Evolutionary conservation across 106 monocot genomes (phyloP), one percentile per base, ranked within the genome.

Genomic region (Dendrobium officinale): DNA sequence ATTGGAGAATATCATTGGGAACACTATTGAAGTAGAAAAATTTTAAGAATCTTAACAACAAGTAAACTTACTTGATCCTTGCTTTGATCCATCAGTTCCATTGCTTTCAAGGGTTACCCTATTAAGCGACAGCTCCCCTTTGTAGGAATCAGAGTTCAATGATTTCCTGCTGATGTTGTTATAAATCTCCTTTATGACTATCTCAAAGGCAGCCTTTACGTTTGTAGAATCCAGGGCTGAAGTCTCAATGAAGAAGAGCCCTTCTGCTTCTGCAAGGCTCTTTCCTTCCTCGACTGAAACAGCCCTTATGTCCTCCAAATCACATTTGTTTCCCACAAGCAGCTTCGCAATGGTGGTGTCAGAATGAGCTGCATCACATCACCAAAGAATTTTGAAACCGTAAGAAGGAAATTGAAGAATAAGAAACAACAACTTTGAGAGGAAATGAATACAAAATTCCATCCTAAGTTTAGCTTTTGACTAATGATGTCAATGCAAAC

Each of bases 291-390:
- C 89, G 4, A 90, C 75, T 0, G 89, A 83, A 13, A 90, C 67
- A 26, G 82, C 85, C 67, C 89, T 85, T 20, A 87, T 87, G 72
- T 83, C 45, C 37, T 78, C 89, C 43, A 90, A 70, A 81, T 90
- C 89, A 73, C 87, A 85, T 72, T 90, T 90, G 80, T 90, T 90
- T n/a, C 89, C 89, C 9, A 89, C 84, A 64, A 89, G 80, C 79
- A 89, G 87, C 26, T 37, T 79, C 43, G 85, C 89, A 47, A 85
- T 78, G 11, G 86, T 85, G 4, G 86, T 85, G 74, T 89, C 89
- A 31, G 86, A 89, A 84, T 89, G 89, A 7, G 82, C 89, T 89
- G 86, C 81, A 85, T 72, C n/a, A 26, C 1, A 22, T 66, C 24
- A 10, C 6, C 64, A 66, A 1, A 26, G 26, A 66, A 66, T 27